Evolutionary conservation across 2,329 filamentous ascomycete genomes (phyloP), one percentile per base, ranked within the genome.

Genomic region (Apiospora malaysiana): DNA sequence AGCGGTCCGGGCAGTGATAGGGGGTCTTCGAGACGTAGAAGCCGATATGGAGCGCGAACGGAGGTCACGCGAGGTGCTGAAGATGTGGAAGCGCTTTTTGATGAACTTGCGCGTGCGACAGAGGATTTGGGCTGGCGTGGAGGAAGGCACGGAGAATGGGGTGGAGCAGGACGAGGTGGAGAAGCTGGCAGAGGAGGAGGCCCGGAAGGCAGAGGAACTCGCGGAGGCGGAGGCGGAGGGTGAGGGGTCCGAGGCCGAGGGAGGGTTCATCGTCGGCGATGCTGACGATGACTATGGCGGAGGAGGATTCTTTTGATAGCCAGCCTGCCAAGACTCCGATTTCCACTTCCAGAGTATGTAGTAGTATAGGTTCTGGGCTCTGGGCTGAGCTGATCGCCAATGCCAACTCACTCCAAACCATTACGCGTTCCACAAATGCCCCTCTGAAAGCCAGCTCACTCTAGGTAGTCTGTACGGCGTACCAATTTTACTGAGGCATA

Each of bases 61-160:
- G 73, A 87, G 89, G 51, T 87, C 90, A 51, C 81, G 90, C 69
- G 80, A 88, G 27, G 91, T 89, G 7, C 78, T 95, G 72, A 86
- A 88, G 63, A 85, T 90, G 74, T 97, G 94, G 92, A 90, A 90
- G 72, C 91, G 91, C 77, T 92, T 98, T 72, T 80, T 97, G 72
- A 91, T 93, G 81, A 93, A 91, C 0, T 77, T 98, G 77, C 86
- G 93, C 49, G 93, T 98, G 56, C 86, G 90, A 42, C 90, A 95
- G 79, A 86, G 92, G 71, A 90, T 97, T 46, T 92, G 91, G 79
- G 88, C 85, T 0, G 86, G 87, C 1, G 87, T 88, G 4, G 84
- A 85, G 56, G 83, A 82, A 0, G 82, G 84, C 23, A 85, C 87
- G 46, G 84, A 86, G 70, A 80, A 78, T 37, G 80, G 81, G 51